A percentile compares a stretch with the other conserved stretches of the same genome.
Evolutionary conservation across 768 basidiomycete genomes (phyloP).

Genomic region (Termitomyces titanicus): DNA sequence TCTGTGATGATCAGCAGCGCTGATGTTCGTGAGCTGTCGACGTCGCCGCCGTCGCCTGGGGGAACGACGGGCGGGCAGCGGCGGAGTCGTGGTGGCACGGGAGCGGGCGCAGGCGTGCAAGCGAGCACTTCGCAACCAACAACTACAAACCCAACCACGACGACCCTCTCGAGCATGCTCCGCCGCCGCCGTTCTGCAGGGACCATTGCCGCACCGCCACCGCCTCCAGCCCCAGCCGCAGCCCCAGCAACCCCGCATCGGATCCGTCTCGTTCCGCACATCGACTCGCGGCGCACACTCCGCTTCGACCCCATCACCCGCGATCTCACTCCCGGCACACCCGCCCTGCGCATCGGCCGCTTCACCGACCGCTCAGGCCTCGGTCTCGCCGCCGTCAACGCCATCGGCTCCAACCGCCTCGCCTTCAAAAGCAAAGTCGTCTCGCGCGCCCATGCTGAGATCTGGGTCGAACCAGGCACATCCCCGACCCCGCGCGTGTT

Average conservation of each 20-base stretch:
- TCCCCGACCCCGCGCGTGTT: conserved; percentile 81
- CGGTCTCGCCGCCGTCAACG: conserved; percentile 61
- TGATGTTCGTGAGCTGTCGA: conserved; percentile 37
- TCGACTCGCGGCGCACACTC: conserved; percentile 85
- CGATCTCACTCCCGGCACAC: conserved; percentile 69
- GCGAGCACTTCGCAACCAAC: no score
- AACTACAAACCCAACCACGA: no score
- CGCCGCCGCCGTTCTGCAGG: conserved; percentile 65
- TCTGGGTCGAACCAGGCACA: conserved; percentile 73
- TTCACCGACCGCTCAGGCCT: conserved; percentile 86
- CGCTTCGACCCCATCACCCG: conserved; percentile 91
- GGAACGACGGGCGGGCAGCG: conserved; percentile 9
- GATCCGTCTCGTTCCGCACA: conserved; percentile 92
- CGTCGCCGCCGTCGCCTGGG: conserved; percentile 37
- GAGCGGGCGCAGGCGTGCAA: no score
- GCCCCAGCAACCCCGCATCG: conserved; percentile 41
- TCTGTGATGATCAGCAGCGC: conserved; percentile 36
- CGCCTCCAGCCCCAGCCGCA: conserved; percentile 4
- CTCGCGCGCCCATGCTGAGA: conserved; percentile 89
- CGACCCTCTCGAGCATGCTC: no score
- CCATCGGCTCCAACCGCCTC: conserved; percentile 75
- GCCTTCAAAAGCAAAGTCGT: conserved; percentile 97
- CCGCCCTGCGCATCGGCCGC: conserved; percentile 82
- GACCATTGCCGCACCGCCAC: conserved; percentile 27
- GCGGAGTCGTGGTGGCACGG: no score